phyloP scores from a whole-genome alignment of 768 basidiomycete genomes.

The Lactarius sp. region DNA sequence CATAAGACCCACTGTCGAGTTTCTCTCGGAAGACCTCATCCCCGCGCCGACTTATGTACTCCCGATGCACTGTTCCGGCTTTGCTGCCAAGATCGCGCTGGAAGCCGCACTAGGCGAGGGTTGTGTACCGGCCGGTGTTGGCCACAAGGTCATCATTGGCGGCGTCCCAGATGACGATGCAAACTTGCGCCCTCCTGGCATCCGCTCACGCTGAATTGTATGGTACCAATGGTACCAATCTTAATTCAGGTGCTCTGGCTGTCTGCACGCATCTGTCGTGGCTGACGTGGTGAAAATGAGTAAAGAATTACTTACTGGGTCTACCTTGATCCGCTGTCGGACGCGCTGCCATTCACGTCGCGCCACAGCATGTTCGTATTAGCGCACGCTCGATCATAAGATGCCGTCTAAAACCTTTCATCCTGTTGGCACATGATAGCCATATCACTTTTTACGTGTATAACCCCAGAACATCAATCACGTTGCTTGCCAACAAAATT shows the following conservation, averaged over 20 bases:
- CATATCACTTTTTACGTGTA: background rate
- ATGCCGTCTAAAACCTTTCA: background rate
- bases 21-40: conserved; percentile 53
- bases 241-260: background rate
- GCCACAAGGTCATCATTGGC: conserved; percentile 54
- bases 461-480: background rate
- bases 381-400: background rate
- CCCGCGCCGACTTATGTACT: conserved; percentile 67
- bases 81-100: conserved; percentile 67
- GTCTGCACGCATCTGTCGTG: background rate
- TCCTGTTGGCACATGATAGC: background rate
- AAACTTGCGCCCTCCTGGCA: conserved; percentile 8
- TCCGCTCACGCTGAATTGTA: background rate
- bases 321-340: background rate
- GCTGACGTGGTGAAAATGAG: background rate
- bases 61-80: conserved; percentile 85
- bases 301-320: background rate
- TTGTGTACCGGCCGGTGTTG: conserved; percentile 74
- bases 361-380: background rate
- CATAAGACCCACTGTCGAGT: conserved; percentile 65
- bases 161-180: conserved; percentile 44
- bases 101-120: conserved; percentile 65
- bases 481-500: conserved; percentile 2
- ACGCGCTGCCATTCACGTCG: background rate
- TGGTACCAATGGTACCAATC: background rate